Evolutionary conservation across 176 grass and related monocot species (phyloP), one percentile per base, ranked within the genome.

Genomic region (Carex littledalei): DNA sequence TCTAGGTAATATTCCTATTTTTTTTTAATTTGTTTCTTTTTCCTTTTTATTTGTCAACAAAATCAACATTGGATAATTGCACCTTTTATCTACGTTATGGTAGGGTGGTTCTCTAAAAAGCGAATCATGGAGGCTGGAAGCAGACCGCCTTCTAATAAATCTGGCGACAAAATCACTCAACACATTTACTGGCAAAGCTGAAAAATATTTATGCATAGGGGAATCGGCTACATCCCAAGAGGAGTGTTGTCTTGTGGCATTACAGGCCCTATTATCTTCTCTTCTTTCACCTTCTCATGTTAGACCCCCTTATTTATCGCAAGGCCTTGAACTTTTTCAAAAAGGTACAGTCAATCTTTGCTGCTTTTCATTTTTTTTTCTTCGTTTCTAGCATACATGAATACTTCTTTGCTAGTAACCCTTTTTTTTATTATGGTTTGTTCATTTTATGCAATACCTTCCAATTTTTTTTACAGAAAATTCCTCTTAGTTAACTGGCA

Each of bases 271-370:
- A 84, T 81, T 95, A 67, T 91, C 93, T 87, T 95, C 91, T 81
- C 86, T 95, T 72, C 91, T 98, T 72, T 92, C 93, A 45, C 80
- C 89, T 62, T 82, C 81, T 84, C 84, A 95, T 89, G 87, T 68
- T 41, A 87, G 88, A 13, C 86, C 89, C 69, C 86, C 83, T 85
- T 87, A 93, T 43, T 92, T 98, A 77, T 89, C 91, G 53, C 85
- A 94, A 85, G 93, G 91, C 62, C 86, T 93, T 79, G 88, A 88
- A 88, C 88, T 94, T 78, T 94, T 95, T 69, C 94, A 75, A 80
- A 90, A 84, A 89, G 95, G 95, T 98, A 93, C 34, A 83, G 52
- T 50, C 60, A 37, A 49, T 35, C 34, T 78, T 47, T 43, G 52
- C 24, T 79, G 43, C 50, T 72, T 60, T 18, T 56, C 15, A 18